phyloP scores from a whole-genome alignment of 768 basidiomycete species.

The Pisolithus marmoratus region DNA sequence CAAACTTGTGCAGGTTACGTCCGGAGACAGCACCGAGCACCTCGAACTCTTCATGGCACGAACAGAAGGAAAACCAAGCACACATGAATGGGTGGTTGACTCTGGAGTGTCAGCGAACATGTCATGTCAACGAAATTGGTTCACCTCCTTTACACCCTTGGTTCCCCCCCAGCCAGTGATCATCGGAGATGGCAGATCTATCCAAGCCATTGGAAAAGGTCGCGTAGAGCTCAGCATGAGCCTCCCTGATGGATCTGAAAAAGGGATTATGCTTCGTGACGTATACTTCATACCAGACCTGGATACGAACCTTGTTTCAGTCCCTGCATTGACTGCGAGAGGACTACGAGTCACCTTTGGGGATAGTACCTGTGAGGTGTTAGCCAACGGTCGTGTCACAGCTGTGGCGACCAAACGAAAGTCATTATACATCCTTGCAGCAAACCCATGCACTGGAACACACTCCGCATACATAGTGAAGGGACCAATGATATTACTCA shows the following conservation, averaged over 20 bases:
- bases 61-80: not conserved
- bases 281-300: slow-evolving; percentile 4
- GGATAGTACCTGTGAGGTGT: not conserved
- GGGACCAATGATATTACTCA: not conserved
- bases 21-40: too few species aligned
- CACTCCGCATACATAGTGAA: not conserved
- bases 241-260: not conserved
- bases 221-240: not conserved
- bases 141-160: not conserved
- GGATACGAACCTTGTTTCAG: slow-evolving; percentile 14
- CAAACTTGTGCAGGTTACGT: not conserved
- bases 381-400: not conserved
- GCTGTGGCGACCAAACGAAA: not conserved
- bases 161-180: not conserved
- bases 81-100: too few species aligned
- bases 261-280: not conserved
- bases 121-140: not conserved
- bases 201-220: slow-evolving; percentile 1
- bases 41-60: slow-evolving; percentile 2
- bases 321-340: slow-evolving; percentile 5
- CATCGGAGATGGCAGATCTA: slow-evolving; percentile 1
- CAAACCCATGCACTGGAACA: not conserved
- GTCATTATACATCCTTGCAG: slow-evolving; percentile 2
- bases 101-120: not conserved
- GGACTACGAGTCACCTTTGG: not conserved